Evolutionary conservation across 768 basidiomycete genomes (phyloP).

Genomic region (Fomitopsis serialis): DNA sequence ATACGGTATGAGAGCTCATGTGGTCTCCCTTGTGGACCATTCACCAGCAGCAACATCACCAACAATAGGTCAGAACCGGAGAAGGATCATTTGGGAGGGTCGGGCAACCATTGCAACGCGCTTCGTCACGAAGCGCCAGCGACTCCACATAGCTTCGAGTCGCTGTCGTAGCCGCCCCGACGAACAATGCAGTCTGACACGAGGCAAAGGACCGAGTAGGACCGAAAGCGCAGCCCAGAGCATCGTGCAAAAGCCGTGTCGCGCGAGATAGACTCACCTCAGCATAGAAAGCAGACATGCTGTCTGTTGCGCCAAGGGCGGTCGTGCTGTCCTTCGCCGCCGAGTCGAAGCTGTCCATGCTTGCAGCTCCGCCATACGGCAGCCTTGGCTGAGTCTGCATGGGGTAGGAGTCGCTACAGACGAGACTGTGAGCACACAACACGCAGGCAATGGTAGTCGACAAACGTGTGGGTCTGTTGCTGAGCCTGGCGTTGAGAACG

Average conservation of each 20-base stretch:
- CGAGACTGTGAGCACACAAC: conserved; percentile 1
- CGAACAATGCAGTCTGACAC: background rate
- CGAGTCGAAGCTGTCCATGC: conserved; percentile 61
- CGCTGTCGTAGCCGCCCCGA: too few species aligned
- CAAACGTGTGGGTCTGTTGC: conserved; percentile 47
- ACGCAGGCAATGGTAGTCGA: conserved; percentile 13
- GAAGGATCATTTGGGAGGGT: too few species aligned
- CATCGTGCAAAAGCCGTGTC: conserved; percentile 2
- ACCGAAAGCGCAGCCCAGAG: background rate
- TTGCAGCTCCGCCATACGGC: conserved; percentile 62
- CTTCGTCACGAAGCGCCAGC: too few species aligned
- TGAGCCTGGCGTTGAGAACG: conserved; percentile 45
- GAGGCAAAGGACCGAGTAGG: background rate
- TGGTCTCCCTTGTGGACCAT: too few species aligned
- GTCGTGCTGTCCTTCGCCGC: conserved; percentile 57
- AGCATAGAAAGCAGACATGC: conserved; percentile 66
- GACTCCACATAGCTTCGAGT: too few species aligned
- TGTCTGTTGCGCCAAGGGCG: conserved; percentile 39
- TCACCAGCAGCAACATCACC: too few species aligned
- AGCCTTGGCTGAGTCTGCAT: conserved; percentile 57
- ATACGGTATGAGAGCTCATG: too few species aligned
- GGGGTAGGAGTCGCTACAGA: conserved; percentile 53
- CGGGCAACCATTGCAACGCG: too few species aligned
- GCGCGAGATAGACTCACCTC: conserved; percentile 46
- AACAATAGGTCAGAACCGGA: too few species aligned